Base-by-base conservation (phyloP, 352 stramenopile species). In the Phytophthora uliginosa region DNA sequence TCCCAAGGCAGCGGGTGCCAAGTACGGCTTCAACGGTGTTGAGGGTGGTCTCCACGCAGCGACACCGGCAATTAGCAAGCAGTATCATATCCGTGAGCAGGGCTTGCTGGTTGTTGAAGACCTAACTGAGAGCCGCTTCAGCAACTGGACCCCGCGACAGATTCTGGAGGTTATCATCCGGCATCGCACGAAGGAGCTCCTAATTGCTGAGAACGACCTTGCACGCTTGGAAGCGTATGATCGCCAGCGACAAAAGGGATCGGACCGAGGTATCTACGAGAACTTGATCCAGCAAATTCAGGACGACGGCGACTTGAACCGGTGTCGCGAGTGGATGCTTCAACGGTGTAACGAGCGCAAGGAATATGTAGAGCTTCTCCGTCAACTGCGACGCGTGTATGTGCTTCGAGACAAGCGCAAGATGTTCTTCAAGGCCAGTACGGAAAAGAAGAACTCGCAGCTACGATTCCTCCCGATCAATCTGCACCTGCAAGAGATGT, bases 221-320 rank as follows among this genome's bases (percentile, higher is more conserved):
- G 85, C 85, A 13, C 85, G 88, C 17, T 77, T 96, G 6, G 86
- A 95, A 59, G 86, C 88, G 24, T 95, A 91, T 61, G 90, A 96
- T 56, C 78, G 76, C 1, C 82, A 93, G 57, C 85, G 89, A 12
- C 84, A 93, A 66, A 95, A 95, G 67, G 88, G 87, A 4, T 91
- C 84, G 1, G 88, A 94, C 51, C 84, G 90, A 52, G 86, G 87
- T 26, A 94, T 96, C 28, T 96, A 96, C 66, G 90, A 95, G 72
- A 96, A 96, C 65, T 63, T 96, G 67, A 95, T 95, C 57, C 85
- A 96, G 69, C 90, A 96, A 65, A 96, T 96, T 51, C 90, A 96
- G 65, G 88, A 95, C 51, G 90, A 96, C 34, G 90, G 88, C 22
- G 90, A 96, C 52, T 67, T 95, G 36, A 92, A 85, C 48, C 88